Conservation (phyloP, 2,329 filamentous ascomycete species). For the Rutstroemia sp. region DNA sequence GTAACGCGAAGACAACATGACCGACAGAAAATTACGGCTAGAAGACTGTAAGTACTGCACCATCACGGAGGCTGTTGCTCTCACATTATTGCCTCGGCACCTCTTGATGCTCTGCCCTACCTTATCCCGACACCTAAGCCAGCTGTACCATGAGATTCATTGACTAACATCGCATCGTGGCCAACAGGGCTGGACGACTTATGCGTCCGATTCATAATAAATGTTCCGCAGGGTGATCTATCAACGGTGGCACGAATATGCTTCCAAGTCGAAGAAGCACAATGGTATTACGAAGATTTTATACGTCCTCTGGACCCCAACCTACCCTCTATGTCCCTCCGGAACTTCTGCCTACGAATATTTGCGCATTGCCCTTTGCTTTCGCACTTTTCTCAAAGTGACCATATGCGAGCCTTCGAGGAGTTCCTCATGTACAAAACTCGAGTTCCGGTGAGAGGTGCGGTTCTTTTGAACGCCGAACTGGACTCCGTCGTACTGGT, state of each 20-base stretch:
- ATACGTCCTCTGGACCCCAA: slow-evolving; percentile 81
- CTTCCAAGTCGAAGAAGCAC: slow-evolving; percentile 97
- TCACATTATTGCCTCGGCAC: neutral
- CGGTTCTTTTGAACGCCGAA: slow-evolving; percentile 84
- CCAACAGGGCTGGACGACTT: slow-evolving; percentile 88
- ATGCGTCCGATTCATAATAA: slow-evolving; percentile 96
- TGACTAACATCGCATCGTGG: slow-evolving; percentile 14
- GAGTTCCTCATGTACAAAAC: slow-evolving; percentile 94
- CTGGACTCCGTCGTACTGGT: slow-evolving; percentile 94
- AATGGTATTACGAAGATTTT: slow-evolving; percentile 99
- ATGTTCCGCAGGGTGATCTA: slow-evolving; percentile 86
- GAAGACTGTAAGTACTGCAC: slow-evolving; percentile 65
- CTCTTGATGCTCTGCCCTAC: neutral
- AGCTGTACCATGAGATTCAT: neutral
- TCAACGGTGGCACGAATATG: slow-evolving; percentile 88
- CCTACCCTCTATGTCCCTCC: slow-evolving; percentile 77
- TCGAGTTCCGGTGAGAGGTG: slow-evolving; percentile 85
- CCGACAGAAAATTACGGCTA: slow-evolving; percentile 72
- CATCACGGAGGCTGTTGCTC: neutral
- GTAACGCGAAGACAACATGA: slow-evolving; percentile 56
- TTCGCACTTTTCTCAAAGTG: slow-evolving; percentile 68
- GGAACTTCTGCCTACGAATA: slow-evolving; percentile 80
- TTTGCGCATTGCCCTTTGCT: slow-evolving; percentile 92
- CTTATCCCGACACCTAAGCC: too few relatives aligned
- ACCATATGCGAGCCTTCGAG: slow-evolving; percentile 77